Conservation (phyloP, 2,329 filamentous ascomycete genomes). For the Colletotrichum cuscutae region DNA sequence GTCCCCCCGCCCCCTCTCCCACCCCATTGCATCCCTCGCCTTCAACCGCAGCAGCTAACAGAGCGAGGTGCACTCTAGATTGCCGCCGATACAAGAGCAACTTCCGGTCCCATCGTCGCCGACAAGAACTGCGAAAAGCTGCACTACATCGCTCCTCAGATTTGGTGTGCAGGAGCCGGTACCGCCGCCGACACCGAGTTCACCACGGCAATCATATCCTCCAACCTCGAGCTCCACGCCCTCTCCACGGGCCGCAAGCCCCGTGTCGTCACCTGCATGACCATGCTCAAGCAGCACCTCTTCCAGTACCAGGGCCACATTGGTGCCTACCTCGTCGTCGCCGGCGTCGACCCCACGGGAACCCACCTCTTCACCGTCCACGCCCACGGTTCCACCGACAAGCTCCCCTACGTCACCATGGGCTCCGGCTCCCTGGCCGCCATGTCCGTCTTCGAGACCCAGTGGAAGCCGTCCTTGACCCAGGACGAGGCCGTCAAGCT, state of each 20-base stretch:
- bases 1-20: not conserved
- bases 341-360: conserved; percentile 95
- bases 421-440: conserved; percentile 94
- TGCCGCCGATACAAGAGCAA: conserved; percentile 97
- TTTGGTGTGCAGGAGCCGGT: conserved; percentile 98
- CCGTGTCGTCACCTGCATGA: conserved; percentile 99
- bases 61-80: conserved; percentile 65
- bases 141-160: conserved; percentile 97
- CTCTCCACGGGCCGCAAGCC: conserved; percentile 96
- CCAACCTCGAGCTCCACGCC: conserved; percentile 96
- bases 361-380: conserved; percentile 97
- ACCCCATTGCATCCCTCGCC: conserved; percentile 24
- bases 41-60: conserved; percentile 8
- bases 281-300: conserved; percentile 98
- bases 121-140: conserved; percentile 99
- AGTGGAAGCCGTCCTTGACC: conserved; percentile 85
- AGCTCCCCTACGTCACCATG: conserved; percentile 99
- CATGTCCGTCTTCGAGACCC: conserved; percentile 98
- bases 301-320: conserved; percentile 99
- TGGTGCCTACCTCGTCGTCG: conserved; percentile 96
- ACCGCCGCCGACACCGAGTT: conserved; percentile 99
- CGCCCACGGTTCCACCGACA: conserved; percentile 97
- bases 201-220: conserved; percentile 97
- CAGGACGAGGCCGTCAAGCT: conserved; percentile 85
- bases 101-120: conserved; percentile 96